Base-by-base conservation (phyloP, 1,284 basidiomycete species). In the Cutaneotrichosporon dermatis region DNA sequence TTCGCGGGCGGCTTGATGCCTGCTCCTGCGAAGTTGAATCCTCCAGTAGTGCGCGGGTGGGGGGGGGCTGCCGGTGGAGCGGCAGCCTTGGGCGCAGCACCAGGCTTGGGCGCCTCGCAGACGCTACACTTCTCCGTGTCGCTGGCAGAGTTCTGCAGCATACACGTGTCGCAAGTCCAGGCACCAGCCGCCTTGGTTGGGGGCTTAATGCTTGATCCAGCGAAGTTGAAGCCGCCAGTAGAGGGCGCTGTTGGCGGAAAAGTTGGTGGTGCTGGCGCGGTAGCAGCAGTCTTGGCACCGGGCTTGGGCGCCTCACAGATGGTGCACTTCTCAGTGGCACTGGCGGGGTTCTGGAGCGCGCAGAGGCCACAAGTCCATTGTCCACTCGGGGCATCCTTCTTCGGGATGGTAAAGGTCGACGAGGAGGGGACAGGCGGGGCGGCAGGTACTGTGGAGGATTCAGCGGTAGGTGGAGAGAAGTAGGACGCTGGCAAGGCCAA, bases 81-180 rank as follows among this genome's bases (percentile, higher is more conserved):
- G 8, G 42, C 34, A 7, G 50, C n/a, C 34, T 59, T 54, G 4
- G 60, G 12, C n/a, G 60, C 51, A 0, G 48, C 53, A 2, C 55
- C 67, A 40, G 70, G 73, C 33, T 76, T 71, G 0, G 80, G 79
- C 2, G 79, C 64, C 46, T 84, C 83, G 59, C 85, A 87, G 36
- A 83, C 63, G 0, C 75, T 77, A 66, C 85, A 86, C 68, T 84
- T 83, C 46, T 71, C 70, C 43, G 69, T 78, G 4, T 79, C 81
- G 8, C 70, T 72, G 10, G 71, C 77, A 6, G 80, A 73, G 64
- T 84, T 85, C 51, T 78, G 70, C 39, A 84, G 65, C 71, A 76
- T 77, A 58, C 84, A 86, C 13, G 69, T 56, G 1, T 69, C 69
- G 65, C 84, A 85, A 11, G 60, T 77, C 84, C 83, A 85, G 8